Base-by-base conservation (phyloP, 371 early-diverging fungal genomes). In the Smittium mucronatum region DNA sequence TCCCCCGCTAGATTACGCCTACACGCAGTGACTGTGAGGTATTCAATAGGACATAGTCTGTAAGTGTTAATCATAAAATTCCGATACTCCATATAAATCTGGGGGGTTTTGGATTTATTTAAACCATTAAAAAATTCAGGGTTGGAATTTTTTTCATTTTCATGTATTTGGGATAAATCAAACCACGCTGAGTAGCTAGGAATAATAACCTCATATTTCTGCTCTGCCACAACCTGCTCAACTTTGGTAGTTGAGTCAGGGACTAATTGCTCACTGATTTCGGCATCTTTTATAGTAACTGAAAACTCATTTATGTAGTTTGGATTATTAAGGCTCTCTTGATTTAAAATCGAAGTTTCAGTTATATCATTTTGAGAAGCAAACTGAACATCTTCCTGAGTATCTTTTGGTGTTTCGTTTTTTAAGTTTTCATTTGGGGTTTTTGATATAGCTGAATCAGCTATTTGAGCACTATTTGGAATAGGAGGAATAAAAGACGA, bases 1-100 rank as follows among this genome's bases (percentile, higher is more conserved):
- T 98, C 99, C 34, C 97, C 97, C 0, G 95, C 91, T 67, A 98
- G 76, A 76, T 94, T 93, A 58, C 97, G 84, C 70, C 98, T 81
- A 79, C 95, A 95, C 0, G 97, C 96, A 0, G 97, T 97, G 17
- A 98, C 92, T 11, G 97, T 95, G 67, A 97, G 81, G 73, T 98
- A 98, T 75, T 97, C 96, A 28, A 82, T 78, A 1, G 98, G 97
- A 77, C 93, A 94, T 58, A 95, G 82, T 2, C 97, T 88, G 80
- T 95, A 97, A 0, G 93, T 93, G 78, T 93, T 92, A 80, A 97
- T 85, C 95, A 98, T 97, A 72, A 97, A 97, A 79, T 96, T 93
- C 64, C 98, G 88, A 76, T 95, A 96, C 78, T 97, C 97, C 79
- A 89, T 88, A 82, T 96, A 97, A 57, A 94, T 85, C 1, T 85